These are phyloP conservation scores for Acidomyces sp. DNA, from an alignment of 495 filamentous ascomycete genomes.

Conservation along the genomic window DNA sequence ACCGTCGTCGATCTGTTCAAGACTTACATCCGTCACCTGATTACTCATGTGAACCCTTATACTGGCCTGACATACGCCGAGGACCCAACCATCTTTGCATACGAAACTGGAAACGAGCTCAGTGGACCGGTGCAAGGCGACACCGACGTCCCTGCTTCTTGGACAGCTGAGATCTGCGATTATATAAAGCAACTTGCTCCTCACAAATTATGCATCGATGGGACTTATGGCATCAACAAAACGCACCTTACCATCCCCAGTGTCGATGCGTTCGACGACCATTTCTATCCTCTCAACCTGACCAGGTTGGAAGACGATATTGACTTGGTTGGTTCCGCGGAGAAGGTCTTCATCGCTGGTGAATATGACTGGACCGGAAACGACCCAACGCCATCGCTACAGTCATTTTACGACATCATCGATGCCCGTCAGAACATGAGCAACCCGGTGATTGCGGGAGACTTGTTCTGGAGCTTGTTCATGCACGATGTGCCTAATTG, in stretches of 20 bases:
- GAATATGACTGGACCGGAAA: conserved; percentile 41
- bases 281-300: conserved; percentile 39
- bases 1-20: conserved; percentile 38
- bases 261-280: conserved; percentile 41
- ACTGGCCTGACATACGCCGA: conserved; percentile 43
- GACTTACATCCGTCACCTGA: conserved; percentile 36
- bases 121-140: conserved; percentile 37
- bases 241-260: conserved; percentile 35
- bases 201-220: conserved; percentile 39
- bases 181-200: conserved; percentile 39
- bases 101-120: conserved; percentile 45
- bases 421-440: conserved; percentile 27
- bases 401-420: conserved; percentile 34
- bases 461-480: conserved; percentile 41
- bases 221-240: conserved; percentile 42
- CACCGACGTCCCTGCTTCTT: conserved; percentile 36
- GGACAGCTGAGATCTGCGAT: conserved; percentile 36
- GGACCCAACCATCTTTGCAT: conserved; percentile 44
- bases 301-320: conserved; percentile 34
- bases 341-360: conserved; percentile 37
- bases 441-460: conserved; percentile 29
- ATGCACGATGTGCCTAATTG: conserved; percentile 40
- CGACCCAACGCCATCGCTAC: conserved; percentile 25
- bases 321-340: conserved; percentile 28
- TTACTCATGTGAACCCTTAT: conserved; percentile 41